Evolutionary conservation across 441 rosid genomes (phyloP), one percentile per base, ranked within the genome.

Genomic region (Monsonia emarginata): DNA sequence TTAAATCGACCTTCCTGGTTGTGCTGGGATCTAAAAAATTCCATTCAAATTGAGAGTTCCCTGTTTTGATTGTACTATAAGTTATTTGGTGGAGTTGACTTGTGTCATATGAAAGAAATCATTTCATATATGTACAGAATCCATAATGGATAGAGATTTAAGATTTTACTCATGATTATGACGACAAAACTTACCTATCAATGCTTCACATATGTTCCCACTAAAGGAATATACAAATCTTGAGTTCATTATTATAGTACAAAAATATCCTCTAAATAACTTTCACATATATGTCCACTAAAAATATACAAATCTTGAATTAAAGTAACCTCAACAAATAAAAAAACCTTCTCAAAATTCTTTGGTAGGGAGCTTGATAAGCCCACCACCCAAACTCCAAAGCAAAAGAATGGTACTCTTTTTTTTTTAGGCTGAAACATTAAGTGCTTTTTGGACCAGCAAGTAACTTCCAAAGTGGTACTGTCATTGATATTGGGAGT

Each of bases 401-500:
- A 26, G 66, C 13, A 46, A 65, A 26, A 65, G 69, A 31, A 32
- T 22, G 68, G 38, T 63, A 48, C 65, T 46, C 52, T 71, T 62
- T 63, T 57, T 16, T 27, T 36, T 44, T 27, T 54, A 10, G 57
- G 38, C 50, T 54, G 60, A 54, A 54, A 54, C 26, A 54, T 54
- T 54, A 59, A 65, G 40, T 61, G 63, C 70, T 24, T 28, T 38
- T 52, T 52, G 36, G 67, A 50, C 28, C 57, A 56, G 38, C 46
- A 50, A 59, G 63, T 61, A 66, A 24, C 66, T 65, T 71, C 70
- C 70, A 65, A 65, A 70, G 64, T 46, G 36, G 66, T 65, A 31
- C 65, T 44, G 59, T 44, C 28, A 59, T 30, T 59, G 38, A 14
- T 26, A 16, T 58, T 44, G 74, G 64, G 38, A 65, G 61, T 59